These are phyloP conservation scores for Blepharisma japonicum DNA, from an alignment of 73 alveolate species.

Conservation along the genomic window DNA sequence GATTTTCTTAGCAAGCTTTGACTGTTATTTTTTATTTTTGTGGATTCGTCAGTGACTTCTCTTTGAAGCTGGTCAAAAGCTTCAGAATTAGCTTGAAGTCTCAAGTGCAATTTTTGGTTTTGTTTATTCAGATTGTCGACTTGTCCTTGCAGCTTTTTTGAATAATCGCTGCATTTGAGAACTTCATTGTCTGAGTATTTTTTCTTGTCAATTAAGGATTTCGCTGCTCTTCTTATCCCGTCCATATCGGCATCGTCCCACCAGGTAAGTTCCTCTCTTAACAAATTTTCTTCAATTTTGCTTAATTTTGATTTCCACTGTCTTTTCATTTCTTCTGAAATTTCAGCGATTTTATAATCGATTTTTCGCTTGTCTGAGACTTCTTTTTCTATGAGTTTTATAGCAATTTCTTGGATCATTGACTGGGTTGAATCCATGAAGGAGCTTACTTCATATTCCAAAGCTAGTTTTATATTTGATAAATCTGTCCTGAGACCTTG, in stretches of 20 bases:
- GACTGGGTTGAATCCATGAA: too few relatives aligned
- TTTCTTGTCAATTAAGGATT: not conserved
- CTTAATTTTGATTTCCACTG: too few relatives aligned
- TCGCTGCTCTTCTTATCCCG: constrained; percentile 23
- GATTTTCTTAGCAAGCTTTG: too few relatives aligned
- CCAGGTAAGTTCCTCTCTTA: not conserved
- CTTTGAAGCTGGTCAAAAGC: constrained; percentile 16
- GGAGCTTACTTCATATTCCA: too few relatives aligned
- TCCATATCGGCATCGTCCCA: constrained; percentile 25
- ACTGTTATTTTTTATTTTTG: not conserved
- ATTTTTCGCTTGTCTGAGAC: too few relatives aligned
- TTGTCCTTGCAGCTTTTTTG: not conserved
- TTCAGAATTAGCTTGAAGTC: constrained; percentile 13
- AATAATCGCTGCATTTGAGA: not conserved
- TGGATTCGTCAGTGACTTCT: not conserved
- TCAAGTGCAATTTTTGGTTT: not conserved
- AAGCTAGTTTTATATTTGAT: too few relatives aligned
- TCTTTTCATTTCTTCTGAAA: too few relatives aligned
- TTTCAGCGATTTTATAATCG: too few relatives aligned
- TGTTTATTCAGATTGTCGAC: not conserved
- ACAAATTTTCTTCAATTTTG: not conserved
- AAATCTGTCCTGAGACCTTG: too few relatives aligned
- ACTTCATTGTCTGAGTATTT: not conserved
- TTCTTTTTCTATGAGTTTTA: too few relatives aligned
- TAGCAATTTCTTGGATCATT: too few relatives aligned